Conservation (phyloP, 352 stramenopile genomes). For the Phytophthora pisi region DNA sequence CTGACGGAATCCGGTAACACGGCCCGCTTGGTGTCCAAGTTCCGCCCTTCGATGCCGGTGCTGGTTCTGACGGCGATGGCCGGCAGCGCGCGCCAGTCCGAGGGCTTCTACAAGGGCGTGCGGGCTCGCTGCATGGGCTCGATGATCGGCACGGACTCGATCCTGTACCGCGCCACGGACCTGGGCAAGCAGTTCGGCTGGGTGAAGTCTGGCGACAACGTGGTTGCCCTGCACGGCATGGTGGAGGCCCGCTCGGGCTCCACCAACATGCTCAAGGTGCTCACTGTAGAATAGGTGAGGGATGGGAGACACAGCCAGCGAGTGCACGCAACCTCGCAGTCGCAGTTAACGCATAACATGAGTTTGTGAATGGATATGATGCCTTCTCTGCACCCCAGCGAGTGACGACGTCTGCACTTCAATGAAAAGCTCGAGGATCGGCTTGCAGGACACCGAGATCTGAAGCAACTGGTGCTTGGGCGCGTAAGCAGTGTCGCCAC, state of each 20-base stretch:
- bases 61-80: conserved; percentile 69
- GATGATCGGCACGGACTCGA: conserved; percentile 92
- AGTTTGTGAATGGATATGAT: conserved; percentile 16
- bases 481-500: background rate
- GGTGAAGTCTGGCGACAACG: conserved; percentile 87
- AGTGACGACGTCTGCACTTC: conserved; percentile 11
- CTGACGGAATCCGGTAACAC: conserved; percentile 95
- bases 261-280: conserved; percentile 93
- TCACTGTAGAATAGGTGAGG: conserved; percentile 78
- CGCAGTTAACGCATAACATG: conserved; percentile 22
- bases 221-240: conserved; percentile 91
- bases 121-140: conserved; percentile 75
- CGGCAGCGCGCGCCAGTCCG: conserved; percentile 65
- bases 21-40: conserved; percentile 95
- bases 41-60: conserved; percentile 81
- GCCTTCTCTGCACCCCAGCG: background rate
- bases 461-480: conserved; percentile 4
- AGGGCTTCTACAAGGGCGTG: conserved; percentile 75
- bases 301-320: background rate
- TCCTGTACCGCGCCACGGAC: conserved; percentile 88
- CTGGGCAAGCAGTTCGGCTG: conserved; percentile 88
- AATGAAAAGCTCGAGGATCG: conserved; percentile 25
- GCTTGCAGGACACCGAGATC: background rate
- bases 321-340: conserved; percentile 4
- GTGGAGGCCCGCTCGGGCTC: conserved; percentile 87